These are phyloP conservation scores for Suillus bovinus DNA, from an alignment of 768 basidiomycete genomes.

Conservation along the genomic window DNA sequence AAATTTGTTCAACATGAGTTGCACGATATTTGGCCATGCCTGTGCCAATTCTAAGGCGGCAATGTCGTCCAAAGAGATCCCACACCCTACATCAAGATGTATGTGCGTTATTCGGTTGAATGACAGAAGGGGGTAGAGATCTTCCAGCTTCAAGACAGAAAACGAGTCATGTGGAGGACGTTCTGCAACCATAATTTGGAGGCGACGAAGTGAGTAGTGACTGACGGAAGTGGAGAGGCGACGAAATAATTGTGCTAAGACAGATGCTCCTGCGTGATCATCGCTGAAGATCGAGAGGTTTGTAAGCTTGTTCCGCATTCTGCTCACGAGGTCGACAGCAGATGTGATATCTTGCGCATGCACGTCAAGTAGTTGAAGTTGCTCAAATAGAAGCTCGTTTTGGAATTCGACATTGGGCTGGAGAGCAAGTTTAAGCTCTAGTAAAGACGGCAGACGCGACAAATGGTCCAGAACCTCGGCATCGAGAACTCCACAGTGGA, in stretches of 20 bases:
- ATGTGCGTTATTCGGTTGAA: slow-evolving; percentile 27
- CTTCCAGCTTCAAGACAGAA: not conserved
- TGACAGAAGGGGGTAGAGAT: not conserved
- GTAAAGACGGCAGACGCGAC: slow-evolving; percentile 23
- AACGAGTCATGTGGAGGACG: not conserved
- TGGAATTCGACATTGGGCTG: not conserved
- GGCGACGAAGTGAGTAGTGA: not conserved
- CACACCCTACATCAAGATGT: slow-evolving; percentile 19
- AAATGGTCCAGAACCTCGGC: slow-evolving; percentile 25
- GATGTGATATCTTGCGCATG: not conserved
- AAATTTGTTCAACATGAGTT: not conserved
- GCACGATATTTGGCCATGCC: slow-evolving; percentile 17
- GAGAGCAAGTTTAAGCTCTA: not conserved
- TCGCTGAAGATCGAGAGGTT: slow-evolving; percentile 1
- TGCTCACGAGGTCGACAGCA: slow-evolving; percentile 2
- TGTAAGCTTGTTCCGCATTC: slow-evolving; percentile 3
- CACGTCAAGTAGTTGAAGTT: slow-evolving; percentile 1
- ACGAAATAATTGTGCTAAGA: not conserved
- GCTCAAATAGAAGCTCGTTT: not conserved
- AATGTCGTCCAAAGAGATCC: slow-evolving; percentile 21
- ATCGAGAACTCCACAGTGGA: slow-evolving; percentile 12
- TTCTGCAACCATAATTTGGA: not conserved
- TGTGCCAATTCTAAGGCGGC: slow-evolving; percentile 20
- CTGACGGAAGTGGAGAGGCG: not conserved
- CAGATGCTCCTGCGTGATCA: not conserved